phyloP scores from a whole-genome alignment of 768 basidiomycete genomes.

The Roridomyces roridus region DNA sequence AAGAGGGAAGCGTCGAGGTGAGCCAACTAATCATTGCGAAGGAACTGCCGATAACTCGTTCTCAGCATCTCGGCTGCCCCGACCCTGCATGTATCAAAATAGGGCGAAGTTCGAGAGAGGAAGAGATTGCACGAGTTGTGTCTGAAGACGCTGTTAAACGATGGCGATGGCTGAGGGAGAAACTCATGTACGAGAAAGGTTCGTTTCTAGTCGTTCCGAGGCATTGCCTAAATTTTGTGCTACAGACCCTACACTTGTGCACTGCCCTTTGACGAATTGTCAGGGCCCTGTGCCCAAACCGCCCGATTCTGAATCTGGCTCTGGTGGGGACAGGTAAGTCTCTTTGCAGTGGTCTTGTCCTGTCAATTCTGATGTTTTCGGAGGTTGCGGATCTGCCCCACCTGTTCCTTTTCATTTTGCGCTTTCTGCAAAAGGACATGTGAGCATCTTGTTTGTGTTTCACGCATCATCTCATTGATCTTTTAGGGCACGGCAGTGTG shows the following conservation, averaged over 20 bases:
- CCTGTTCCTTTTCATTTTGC: slow-evolving; percentile 83
- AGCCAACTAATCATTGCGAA: too few species aligned
- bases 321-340: slow-evolving; percentile 62
- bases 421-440: slow-evolving; percentile 83
- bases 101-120: slow-evolving; percentile 63
- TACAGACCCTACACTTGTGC: slow-evolving; percentile 77
- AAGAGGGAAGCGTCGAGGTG: slow-evolving; percentile 71
- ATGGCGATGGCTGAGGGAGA: slow-evolving; percentile 82
- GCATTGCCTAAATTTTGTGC: neutral
- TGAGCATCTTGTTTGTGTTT: slow-evolving; percentile 15
- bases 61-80: slow-evolving; percentile 73
- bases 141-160: slow-evolving; percentile 67
- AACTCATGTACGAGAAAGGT: slow-evolving; percentile 78
- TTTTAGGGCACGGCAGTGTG: slow-evolving; percentile 79
- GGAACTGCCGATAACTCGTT: too few species aligned
- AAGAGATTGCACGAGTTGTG: slow-evolving; percentile 76
- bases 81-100: slow-evolving; percentile 80
- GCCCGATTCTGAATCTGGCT: slow-evolving; percentile 53
- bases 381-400: slow-evolving; percentile 66
- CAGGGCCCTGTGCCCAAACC: slow-evolving; percentile 80
- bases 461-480: slow-evolving; percentile 5
- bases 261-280: slow-evolving; percentile 83
- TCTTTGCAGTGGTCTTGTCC: too few species aligned
- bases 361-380: too few species aligned
- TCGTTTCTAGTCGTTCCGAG: too few species aligned